phyloP scores from a whole-genome alignment of 2,329 filamentous ascomycete genomes.

The Pseudogymnoascus sp. region DNA sequence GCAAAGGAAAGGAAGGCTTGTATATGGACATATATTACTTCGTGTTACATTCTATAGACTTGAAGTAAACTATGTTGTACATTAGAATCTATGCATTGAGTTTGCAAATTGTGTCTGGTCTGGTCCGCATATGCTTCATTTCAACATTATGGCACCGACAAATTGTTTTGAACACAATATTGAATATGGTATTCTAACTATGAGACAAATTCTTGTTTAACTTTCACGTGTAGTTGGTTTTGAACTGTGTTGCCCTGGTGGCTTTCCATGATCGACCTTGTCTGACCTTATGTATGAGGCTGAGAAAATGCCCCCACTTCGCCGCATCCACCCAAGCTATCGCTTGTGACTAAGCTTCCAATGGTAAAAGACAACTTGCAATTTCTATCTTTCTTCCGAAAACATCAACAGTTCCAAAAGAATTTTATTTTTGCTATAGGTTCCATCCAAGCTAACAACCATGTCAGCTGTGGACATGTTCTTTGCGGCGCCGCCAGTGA shows the following conservation, averaged over 20 bases:
- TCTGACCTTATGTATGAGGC: constrained; percentile 4
- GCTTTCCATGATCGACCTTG: background rate
- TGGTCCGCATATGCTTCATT: background rate
- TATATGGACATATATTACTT: background rate
- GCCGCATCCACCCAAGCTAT: background rate
- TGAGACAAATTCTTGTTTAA: background rate
- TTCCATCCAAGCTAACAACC: constrained; percentile 12
- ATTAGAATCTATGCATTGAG: background rate
- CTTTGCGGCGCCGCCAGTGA: constrained; percentile 58
- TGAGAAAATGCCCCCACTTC: background rate
- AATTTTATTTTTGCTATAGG: background rate
- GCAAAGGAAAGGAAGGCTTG: background rate
- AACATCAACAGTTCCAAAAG: constrained; percentile 5
- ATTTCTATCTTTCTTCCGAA: constrained; percentile 1
- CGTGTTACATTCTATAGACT: background rate
- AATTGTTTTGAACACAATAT: background rate
- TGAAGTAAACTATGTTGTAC: background rate
- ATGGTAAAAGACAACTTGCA: constrained; percentile 7
- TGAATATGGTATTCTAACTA: background rate
- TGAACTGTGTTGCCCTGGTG: background rate
- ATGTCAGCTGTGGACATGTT: constrained; percentile 45
- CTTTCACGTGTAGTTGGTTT: background rate
- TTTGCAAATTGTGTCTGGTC: background rate
- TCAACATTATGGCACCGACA: background rate
- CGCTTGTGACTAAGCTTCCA: constrained; percentile 4